Evolutionary conservation across 768 basidiomycete genomes (phyloP), one percentile per base, ranked within the genome.

Genomic region (Cyathus striatus): DNA sequence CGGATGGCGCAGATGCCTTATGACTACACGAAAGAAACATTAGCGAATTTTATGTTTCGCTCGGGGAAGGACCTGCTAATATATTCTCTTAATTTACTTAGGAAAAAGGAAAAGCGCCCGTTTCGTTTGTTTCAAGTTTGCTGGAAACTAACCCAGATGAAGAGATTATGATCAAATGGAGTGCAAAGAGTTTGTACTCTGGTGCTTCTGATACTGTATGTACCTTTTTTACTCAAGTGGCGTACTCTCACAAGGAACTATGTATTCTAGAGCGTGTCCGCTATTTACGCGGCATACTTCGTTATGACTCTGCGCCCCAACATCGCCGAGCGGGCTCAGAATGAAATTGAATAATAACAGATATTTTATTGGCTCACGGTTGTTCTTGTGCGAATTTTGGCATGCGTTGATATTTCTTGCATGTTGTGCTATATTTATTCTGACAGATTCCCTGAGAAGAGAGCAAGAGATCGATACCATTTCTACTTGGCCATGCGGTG

Each of bases 181-280:
- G 52, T 6, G 48, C 52, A 23, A 55, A 57, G 3, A 59, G 56
- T 3, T 44, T 65, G 13, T 66, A 62, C 42, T 47, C 59, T 24
- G 68, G 61, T n/a, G 68, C 66, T 12, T 62, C 63, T 23, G 69
- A 70, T 46, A 71, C 69, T 13, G 66, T 69, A 23, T 42, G 59
- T 49, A 39, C 35, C 36, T 16, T 16, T 42, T 13, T 26, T 6
- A 5, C 39, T 22, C 7, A 16, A 12, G 9, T 18, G 23, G 17
- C 14, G 25, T 5, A 16, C 9, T 14, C 18, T 9, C 23, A 34
- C 4, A 20, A 24, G 24, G 21, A 26, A n/a, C n/a, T n/a, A n/a
- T 38, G 37, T 13, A 16, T 13, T 33, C 21, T 25, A 69, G 69
- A 68, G 64, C 17, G 59, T 63, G 6, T 59, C 68, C 2, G 56